These are phyloP conservation scores for Hordeum pubiflorum DNA, from an alignment of 202 grass and related monocot species.

Conservation along the genomic window DNA sequence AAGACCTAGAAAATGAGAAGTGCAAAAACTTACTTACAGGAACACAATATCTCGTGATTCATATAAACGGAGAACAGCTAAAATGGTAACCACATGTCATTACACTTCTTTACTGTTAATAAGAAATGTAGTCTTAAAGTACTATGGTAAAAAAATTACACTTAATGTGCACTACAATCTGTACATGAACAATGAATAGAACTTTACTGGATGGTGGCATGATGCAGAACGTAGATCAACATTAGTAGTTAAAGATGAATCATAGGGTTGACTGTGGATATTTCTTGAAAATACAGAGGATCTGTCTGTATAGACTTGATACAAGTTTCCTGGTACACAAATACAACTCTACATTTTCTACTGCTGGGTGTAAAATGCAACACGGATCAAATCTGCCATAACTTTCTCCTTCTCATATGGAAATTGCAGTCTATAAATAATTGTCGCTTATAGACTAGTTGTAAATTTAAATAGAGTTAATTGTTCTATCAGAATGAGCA, in stretches of 20 bases:
- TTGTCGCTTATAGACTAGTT: neutral
- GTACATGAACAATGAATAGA: neutral
- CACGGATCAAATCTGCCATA: neutral
- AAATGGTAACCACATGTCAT: neutral
- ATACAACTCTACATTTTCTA: neutral
- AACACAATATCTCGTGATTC: neutral
- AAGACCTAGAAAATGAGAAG: slow-evolving; percentile 57
- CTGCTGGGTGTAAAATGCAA: neutral
- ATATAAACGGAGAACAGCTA: neutral
- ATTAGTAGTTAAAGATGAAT: neutral
- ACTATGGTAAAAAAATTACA: neutral
- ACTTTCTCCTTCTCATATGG: neutral
- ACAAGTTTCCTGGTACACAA: neutral
- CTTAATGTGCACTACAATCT: neutral
- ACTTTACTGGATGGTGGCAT: neutral
- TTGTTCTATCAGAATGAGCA: neutral
- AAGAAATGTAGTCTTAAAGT: neutral
- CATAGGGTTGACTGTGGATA: neutral
- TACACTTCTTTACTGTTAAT: neutral
- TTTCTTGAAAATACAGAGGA: neutral
- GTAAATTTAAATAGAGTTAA: neutral
- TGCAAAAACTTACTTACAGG: neutral
- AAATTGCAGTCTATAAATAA: neutral
- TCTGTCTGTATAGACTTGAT: neutral
- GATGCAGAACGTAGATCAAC: neutral